These are phyloP conservation scores for Xerocomus potaroensis DNA, from an alignment of 768 basidiomycete species.

Conservation along the genomic window DNA sequence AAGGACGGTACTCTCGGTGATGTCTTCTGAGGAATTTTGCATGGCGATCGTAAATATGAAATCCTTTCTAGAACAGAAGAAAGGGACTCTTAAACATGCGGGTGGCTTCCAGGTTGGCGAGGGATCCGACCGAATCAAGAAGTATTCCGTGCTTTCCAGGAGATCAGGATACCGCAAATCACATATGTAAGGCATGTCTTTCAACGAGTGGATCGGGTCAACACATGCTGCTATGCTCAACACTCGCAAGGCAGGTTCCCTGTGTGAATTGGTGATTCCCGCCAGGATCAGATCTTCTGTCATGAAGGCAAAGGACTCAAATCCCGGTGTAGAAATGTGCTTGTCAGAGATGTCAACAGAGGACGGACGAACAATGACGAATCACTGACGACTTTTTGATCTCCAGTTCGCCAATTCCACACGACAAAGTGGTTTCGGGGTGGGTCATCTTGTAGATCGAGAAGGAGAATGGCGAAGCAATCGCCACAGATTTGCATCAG, in stretches of 20 bases:
- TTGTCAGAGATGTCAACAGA: conserved; percentile 8
- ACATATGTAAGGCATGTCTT: conserved; percentile 20
- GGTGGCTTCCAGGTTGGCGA: conserved; percentile 25
- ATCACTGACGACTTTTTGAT: conserved; percentile 25
- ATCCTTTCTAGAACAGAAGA: conserved; percentile 22
- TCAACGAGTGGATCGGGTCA: conserved; percentile 3
- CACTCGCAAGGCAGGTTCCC: conserved; percentile 14
- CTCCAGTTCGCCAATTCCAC: conserved; percentile 35
- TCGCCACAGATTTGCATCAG: conserved; percentile 31
- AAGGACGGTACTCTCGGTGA: conserved; percentile 19
- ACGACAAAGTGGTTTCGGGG: conserved; percentile 21
- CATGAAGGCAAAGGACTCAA: conserved; percentile 34
- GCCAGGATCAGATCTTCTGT: conserved; percentile 28
- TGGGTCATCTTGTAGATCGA: conserved; percentile 6
- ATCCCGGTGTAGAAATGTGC: conserved; percentile 16
- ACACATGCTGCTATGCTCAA: conserved; percentile 13
- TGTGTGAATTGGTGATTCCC: conserved; percentile 8
- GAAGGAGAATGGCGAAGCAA: conserved; percentile 28
- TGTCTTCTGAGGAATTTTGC: conserved; percentile 7
- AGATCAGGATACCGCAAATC: conserved; percentile 25
- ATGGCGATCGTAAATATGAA: conserved; percentile 32
- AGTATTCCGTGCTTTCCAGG: conserved; percentile 9
- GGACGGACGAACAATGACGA: not conserved
- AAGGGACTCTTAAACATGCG: conserved; percentile 11
- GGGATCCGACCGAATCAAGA: conserved; percentile 34